Base-by-base conservation (phyloP, 108 stramenopile genomes). In the Pseudonitzschia delicatissima region DNA sequence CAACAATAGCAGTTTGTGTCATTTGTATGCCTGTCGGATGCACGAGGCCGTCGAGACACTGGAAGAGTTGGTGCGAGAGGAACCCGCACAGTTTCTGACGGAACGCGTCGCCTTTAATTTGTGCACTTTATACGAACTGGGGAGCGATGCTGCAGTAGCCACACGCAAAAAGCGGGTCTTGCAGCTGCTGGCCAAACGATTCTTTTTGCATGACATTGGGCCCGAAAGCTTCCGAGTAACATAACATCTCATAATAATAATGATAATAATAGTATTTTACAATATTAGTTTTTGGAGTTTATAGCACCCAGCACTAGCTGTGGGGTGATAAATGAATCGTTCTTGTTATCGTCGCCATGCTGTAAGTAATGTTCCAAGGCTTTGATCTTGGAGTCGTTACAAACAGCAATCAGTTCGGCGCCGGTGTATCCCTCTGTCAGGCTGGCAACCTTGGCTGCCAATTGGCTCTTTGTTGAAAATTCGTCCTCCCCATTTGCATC, bases 61-160 rank as follows among this genome's bases (percentile, higher is more conserved):
- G 78, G 96, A 97, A 73, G 73, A 64, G 11, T 57, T 94, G 55
- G 73, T 96, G 9, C 86, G 90, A 21, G 83, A 85, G 36, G 80
- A 94, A 70, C 95, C 96, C 5, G 71, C 81, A 1, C 36, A 65
- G 45, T 87, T 78, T 63, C 73, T 97, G 73, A 92, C 91, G 8
- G 88, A 94, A 69, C 83, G 89, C 11, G 67, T 92, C 51, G 87
- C 90, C 28, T 92, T 96, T 70, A 97, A 97, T 71, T 76, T 97
- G 33, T 93, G 96, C 75, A 97, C 93, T 0, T 80, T 97, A 62
- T 97, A 97, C 74, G 96, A 97, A 60, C 73, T 97, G 11, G 81
- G 85, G 27, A 78, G 71, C 18, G 94, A 94, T 57, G 73, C 86
- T 1, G 77, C 87, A 12, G 82, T 76, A 8, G 86, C 87, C 63